Conservation (phyloP, 352 stramenopile genomes). For the Pythium vanterpoolii region DNA sequence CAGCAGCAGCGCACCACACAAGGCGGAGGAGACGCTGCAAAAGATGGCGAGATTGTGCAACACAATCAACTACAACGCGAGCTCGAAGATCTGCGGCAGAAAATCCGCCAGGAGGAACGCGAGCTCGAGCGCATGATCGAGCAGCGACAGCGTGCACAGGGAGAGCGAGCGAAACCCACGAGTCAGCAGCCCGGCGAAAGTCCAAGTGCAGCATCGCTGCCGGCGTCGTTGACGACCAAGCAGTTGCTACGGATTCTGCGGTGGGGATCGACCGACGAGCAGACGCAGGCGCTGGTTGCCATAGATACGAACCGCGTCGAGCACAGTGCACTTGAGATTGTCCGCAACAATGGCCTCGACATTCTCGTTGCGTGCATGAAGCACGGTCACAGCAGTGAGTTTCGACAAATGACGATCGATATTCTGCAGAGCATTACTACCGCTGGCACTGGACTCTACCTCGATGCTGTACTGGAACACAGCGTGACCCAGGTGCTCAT, state of each 20-base stretch:
- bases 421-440: slow-evolving; percentile 24
- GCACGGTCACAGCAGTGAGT: slow-evolving; percentile 23
- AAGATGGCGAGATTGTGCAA: background rate
- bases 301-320: slow-evolving; percentile 11
- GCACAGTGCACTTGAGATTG: slow-evolving; percentile 14
- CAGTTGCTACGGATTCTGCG: slow-evolving; percentile 17
- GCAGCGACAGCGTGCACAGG: slow-evolving; percentile 1
- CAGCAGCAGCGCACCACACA: slow-evolving; percentile 1
- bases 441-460: slow-evolving; percentile 11
- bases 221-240: slow-evolving; percentile 8
- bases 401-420: slow-evolving; percentile 18
- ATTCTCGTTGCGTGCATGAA: slow-evolving; percentile 23
- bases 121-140: slow-evolving; percentile 13
- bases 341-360: slow-evolving; percentile 21
- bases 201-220: background rate
- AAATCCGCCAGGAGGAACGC: slow-evolving; percentile 23
- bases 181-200: background rate
- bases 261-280: slow-evolving; percentile 21
- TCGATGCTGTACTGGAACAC: slow-evolving; percentile 23
- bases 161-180: background rate
- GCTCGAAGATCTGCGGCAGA: slow-evolving; percentile 18
- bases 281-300: slow-evolving; percentile 4
- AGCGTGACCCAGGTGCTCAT: slow-evolving; percentile 21
- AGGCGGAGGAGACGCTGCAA: background rate
- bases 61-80: slow-evolving; percentile 13